Evolutionary conservation across 345 rosid species (phyloP), one percentile per base, ranked within the genome.

Genomic region (Citrus medica): DNA sequence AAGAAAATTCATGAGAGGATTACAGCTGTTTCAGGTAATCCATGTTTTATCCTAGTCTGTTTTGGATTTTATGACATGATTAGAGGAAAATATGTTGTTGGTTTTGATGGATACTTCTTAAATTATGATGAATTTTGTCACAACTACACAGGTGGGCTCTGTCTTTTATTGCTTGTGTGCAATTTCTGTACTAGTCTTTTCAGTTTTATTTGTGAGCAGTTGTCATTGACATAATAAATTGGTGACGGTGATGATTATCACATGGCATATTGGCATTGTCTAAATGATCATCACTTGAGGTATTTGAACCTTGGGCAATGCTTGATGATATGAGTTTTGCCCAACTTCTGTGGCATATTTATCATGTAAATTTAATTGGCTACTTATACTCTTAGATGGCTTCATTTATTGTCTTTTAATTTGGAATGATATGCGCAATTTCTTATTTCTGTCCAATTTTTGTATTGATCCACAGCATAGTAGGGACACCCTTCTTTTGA

Each of bases 1-100:
- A 89, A 83, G 85, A 94, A 90, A 94, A 96, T 96, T 33, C 89
- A 82, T 21, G 98, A 96, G 79, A 89, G 99, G 84, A 89, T 94
- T 65, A 74, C 85, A 48, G 97, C 95, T 61, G 81, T 92, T 78
- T 90, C 90, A 65, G 93, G 99, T 94, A 73, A 74, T 51, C 73
- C 51, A 37, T 55, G 9, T 76, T 42, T n/a, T 19, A 38, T 67
- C 17, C 10, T 30, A 48, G 5, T 38, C 40, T 65, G 21, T 28
- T 73, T 65, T 32, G 24, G 9, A 6, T 70, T n/a, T 62, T 37
- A 35, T 38, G 25, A 68, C 61, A 66, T 40, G 38, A 28, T 37
- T 38, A n/a, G 16, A 17, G 59, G 16, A 42, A 78, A 24, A 33
- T 33, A 5, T 40, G n/a, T 71, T 13, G 22, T 48, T 19, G 60